These are phyloP conservation scores for Phytophthora constricta DNA, from an alignment of 352 stramenopile species.

Conservation along the genomic window DNA sequence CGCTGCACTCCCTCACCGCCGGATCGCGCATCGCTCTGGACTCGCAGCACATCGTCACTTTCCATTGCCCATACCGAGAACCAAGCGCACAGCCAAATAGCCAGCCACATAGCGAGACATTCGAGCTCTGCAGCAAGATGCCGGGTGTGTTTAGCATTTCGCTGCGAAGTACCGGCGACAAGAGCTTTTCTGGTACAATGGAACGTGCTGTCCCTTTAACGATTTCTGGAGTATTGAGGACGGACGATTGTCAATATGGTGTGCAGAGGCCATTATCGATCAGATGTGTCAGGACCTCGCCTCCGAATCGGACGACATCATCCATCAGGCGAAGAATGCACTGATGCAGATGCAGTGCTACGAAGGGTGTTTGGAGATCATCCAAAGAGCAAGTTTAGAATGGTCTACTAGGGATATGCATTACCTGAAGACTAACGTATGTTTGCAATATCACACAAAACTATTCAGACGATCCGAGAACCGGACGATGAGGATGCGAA, in stretches of 20 bases:
- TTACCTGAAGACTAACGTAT: not conserved
- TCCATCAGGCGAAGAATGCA: conserved; percentile 40
- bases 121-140: conserved; percentile 13
- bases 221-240: not conserved
- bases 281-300: conserved; percentile 56
- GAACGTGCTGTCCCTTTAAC: too few species aligned
- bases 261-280: conserved; percentile 39
- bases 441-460: not conserved
- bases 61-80: conserved; percentile 11
- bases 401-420: not conserved
- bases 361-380: conserved; percentile 51
- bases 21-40: not conserved
- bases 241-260: not conserved
- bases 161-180: conserved; percentile 42
- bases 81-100: conserved; percentile 1
- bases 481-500: conserved; percentile 47
- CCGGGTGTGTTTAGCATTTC: conserved; percentile 39
- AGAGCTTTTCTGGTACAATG: conserved; percentile 47
- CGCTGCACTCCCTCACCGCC: conserved; percentile 16
- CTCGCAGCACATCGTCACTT: too few species aligned
- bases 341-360: conserved; percentile 49
- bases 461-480: conserved; percentile 39
- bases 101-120: too few species aligned
- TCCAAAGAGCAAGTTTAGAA: conserved; percentile 41
- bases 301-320: conserved; percentile 44